Base-by-base conservation (phyloP, 495 filamentous ascomycete genomes). In the Neurospora sublineolata region DNA sequence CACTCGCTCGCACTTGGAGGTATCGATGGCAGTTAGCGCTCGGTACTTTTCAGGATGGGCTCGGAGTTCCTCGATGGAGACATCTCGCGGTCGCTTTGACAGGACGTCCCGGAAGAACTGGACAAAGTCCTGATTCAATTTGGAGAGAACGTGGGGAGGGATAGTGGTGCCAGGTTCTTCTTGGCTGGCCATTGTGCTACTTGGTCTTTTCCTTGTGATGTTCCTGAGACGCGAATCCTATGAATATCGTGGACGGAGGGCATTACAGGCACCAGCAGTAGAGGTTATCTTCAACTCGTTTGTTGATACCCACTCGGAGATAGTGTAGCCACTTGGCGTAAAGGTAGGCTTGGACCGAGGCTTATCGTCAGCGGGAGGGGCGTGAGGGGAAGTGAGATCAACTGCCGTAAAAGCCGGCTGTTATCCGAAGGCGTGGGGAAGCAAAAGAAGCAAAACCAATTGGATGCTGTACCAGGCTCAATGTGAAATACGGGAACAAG, bases 41-140 rank as follows among this genome's bases (percentile, higher is more conserved):
- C 77, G 80, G 38, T 79, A 82, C 23, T 73, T 79, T 18, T 78
- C 79, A 12, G 85, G 84, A 37, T 78, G 67, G 33, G 76, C 75
- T 20, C 82, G 81, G 20, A 79, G 74, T 9, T 84, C 79, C 68
- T 85, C 78, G 39, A 86, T 84, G 23, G 80, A 76, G 33, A 83
- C 78, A 70, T 83, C 79, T 52, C 84, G 80, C 12, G 72, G 67
- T 46, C 68, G 46, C 41, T 73, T 74, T 30, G 75, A 64, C n/a
- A 76, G 16, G 37, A 73, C 72, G 18, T 74, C 41, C 39, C 60
- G 33, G 39, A 74, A 76, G 37, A 75, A 75, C 3, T 67, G 39
- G 38, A 80, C 37, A 16, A 80, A 80, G 10, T 67, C 74, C 5
- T 76, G 74, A 39, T 77, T 77, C 3, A 80, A 77, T 42, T 68